Conservation (phyloP, 345 rosid species). For the Populus simonii region DNA sequence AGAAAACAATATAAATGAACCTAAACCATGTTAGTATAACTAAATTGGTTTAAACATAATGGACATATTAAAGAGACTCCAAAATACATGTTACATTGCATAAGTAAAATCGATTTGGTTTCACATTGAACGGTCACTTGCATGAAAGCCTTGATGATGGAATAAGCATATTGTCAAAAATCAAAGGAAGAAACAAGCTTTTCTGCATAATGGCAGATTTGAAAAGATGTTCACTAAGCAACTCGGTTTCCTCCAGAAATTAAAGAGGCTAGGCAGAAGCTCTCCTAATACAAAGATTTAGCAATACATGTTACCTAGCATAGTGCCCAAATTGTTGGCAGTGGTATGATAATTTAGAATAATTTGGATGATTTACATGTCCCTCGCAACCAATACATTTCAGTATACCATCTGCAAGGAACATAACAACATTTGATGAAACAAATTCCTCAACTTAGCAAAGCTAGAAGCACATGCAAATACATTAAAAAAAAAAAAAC, state of each 20-base stretch:
- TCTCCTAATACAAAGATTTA: constrained; percentile 2
- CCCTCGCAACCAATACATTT: constrained; percentile 51
- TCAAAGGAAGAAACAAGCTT: not conserved
- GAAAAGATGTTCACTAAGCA: not conserved
- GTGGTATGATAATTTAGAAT: constrained; percentile 57
- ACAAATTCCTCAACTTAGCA: constrained; percentile 5
- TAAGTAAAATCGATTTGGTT: not conserved
- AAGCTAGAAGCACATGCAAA: not conserved
- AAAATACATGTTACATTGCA: not conserved
- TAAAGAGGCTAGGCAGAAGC: not conserved
- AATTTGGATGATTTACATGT: constrained; percentile 24
- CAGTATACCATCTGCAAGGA: constrained; percentile 49
- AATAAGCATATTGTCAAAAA: not conserved
- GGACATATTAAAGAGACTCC: not conserved
- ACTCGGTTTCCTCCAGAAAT: not conserved
- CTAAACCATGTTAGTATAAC: not conserved
- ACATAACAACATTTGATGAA: not conserved
- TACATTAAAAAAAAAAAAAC: not conserved
- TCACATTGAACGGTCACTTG: not conserved
- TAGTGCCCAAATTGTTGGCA: constrained; percentile 56
- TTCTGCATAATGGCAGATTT: not conserved
- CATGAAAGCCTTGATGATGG: constrained; percentile 1
- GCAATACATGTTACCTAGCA: constrained; percentile 41
- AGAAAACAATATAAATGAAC: constrained; percentile 2
- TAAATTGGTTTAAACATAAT: not conserved